Conservation (phyloP, 2,329 filamentous ascomycete genomes). For the Tolypocladium guangdongense region DNA sequence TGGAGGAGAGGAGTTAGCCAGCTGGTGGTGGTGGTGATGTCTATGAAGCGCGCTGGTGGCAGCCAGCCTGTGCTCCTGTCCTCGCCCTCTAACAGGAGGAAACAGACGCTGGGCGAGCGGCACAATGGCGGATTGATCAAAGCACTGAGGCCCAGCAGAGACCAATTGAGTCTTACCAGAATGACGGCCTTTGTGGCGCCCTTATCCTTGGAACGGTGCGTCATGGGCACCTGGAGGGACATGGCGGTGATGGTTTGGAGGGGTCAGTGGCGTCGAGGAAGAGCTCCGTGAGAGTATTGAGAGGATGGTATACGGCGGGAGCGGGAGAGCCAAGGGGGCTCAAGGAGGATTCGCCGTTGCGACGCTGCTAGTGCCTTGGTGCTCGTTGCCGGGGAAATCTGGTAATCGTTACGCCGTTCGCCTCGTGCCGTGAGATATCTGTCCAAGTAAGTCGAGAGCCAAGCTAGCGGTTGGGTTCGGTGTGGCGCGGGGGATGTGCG, state of each 20-base stretch:
- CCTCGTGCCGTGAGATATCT: background rate
- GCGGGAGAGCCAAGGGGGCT: background rate
- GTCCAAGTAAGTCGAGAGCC: background rate
- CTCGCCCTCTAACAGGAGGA: background rate
- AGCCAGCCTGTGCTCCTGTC: background rate
- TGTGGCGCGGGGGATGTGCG: background rate
- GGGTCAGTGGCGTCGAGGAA: background rate
- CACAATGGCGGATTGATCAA: background rate
- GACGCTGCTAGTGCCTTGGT: background rate
- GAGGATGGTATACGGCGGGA: background rate
- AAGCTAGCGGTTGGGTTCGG: background rate
- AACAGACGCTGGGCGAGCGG: background rate
- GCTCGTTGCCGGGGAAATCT: background rate
- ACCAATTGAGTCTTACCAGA: slow-evolving; percentile 46
- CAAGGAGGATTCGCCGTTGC: background rate
- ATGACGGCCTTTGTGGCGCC: slow-evolving; percentile 87
- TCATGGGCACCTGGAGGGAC: slow-evolving; percentile 46
- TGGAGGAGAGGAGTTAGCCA: slow-evolving; percentile 30
- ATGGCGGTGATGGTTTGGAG: slow-evolving; percentile 20
- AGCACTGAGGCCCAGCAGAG: background rate
- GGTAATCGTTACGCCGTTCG: background rate
- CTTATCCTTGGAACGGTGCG: slow-evolving; percentile 34
- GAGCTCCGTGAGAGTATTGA: slow-evolving; percentile 2
- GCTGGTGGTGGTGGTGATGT: background rate
- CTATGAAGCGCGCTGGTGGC: background rate